Percentiles rank a stretch among this genome's conserved stretches.
phyloP scores from a whole-genome alignment of 140 eudicot genomes.

The Bidens hawaiensis region DNA sequence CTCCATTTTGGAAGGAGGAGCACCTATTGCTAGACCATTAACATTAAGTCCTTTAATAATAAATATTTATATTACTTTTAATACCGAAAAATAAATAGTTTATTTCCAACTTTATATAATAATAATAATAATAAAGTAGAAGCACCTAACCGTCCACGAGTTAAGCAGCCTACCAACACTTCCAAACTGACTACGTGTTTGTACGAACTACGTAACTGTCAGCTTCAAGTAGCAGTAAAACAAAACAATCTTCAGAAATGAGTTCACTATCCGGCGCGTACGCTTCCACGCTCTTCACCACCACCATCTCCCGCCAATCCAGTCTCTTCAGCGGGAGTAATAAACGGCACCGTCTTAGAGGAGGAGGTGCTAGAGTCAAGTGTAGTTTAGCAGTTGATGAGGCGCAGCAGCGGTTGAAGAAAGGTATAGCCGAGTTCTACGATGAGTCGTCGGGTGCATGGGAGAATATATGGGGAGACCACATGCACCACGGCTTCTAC shows the following conservation, averaged over 20 bases:
- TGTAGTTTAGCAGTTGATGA: conserved; percentile 14
- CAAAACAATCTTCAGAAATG: no score
- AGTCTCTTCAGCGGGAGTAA: conserved; percentile 2
- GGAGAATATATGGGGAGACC: conserved; percentile 99
- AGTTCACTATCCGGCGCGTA: conserved; percentile 21
- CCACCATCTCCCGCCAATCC: conserved; percentile 12
- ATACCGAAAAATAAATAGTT: no score
- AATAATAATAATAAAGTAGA: background rate
- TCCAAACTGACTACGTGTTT: background rate
- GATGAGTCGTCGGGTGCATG: conserved; percentile 84
- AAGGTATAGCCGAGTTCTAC: conserved; percentile 87
- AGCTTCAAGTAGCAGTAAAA: no score
- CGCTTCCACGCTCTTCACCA: conserved; percentile 17
- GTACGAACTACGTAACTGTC: conserved; percentile 14
- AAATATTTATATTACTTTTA: no score
- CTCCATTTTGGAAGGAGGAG: no score
- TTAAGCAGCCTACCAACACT: background rate
- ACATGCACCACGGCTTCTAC: conserved; percentile 96
- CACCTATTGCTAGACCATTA: no score
- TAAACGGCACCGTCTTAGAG: conserved; percentile 1
- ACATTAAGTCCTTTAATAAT: no score
- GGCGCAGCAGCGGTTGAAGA: conserved; percentile 44
- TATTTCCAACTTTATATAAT: no score
- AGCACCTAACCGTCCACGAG: background rate
- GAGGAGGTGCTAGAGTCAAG: conserved; percentile 16